These are phyloP conservation scores for Parasitella parasitica DNA, from an alignment of 371 early-diverging fungal species.

Conservation along the genomic window DNA sequence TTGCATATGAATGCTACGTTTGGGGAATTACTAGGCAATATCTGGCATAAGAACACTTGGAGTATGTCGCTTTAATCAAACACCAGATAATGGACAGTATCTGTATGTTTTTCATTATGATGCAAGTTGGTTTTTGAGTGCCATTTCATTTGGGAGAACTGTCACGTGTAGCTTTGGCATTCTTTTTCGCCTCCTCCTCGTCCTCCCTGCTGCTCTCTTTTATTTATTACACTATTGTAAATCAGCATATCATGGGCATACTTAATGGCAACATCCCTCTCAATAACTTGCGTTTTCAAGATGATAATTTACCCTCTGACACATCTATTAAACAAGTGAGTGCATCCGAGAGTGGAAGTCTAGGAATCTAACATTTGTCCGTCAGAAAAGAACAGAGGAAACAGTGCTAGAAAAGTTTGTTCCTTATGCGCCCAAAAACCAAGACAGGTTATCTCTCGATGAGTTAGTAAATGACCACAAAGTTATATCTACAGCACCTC, in stretches of 20 bases:
- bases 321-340: constrained; percentile 57
- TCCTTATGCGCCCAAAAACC: constrained; percentile 36
- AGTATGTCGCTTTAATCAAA: too few species aligned
- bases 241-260: constrained; percentile 28
- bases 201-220: too few species aligned
- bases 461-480: constrained; percentile 13
- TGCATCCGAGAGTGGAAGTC: not conserved
- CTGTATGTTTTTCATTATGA: too few species aligned
- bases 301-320: constrained; percentile 52
- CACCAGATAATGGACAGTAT: too few species aligned
- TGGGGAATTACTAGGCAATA: too few species aligned
- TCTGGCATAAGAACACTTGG: too few species aligned
- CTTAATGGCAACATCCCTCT: constrained; percentile 27
- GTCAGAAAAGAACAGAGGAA: constrained; percentile 40
- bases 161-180: not conserved
- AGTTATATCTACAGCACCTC: too few species aligned
- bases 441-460: constrained; percentile 18
- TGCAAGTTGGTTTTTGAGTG: too few species aligned
- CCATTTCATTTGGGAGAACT: too few species aligned
- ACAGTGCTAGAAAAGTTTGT: constrained; percentile 32
- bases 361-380: too few species aligned
- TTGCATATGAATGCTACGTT: not conserved
- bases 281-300: constrained; percentile 30
- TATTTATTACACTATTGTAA: too few species aligned
- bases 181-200: not conserved